phyloP scores from a whole-genome alignment of 495 filamentous ascomycete genomes.

The Neurospora sp. region DNA sequence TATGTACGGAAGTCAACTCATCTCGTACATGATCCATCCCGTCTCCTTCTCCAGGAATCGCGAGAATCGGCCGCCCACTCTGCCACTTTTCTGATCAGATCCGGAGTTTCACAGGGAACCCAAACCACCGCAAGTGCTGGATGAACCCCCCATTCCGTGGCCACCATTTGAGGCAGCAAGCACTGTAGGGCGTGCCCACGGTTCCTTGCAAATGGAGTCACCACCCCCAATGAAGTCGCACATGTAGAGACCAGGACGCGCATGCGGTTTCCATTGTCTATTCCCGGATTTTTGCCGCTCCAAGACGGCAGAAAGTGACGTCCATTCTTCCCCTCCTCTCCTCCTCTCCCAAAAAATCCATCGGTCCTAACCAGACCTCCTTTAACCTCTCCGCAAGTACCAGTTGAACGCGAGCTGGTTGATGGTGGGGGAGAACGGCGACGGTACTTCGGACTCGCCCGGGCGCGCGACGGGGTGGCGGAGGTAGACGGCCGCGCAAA shows the following conservation, averaged over 20 bases:
- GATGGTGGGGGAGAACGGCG: conserved; percentile 57
- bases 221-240: not conserved
- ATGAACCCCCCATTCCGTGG: too few species aligned
- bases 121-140: not conserved
- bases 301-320: not conserved
- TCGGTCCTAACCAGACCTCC: not conserved
- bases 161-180: not conserved
- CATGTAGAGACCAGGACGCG: not conserved
- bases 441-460: conserved; percentile 81
- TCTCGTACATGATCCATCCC: not conserved
- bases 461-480: conserved; percentile 89
- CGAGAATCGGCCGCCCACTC: not conserved
- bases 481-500: conserved; percentile 91
- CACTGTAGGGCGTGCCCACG: not conserved
- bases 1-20: not conserved
- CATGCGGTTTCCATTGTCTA: not conserved
- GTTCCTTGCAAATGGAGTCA: not conserved
- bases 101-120: not conserved
- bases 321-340: not conserved
- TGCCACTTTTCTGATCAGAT: not conserved
- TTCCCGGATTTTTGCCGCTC: not conserved
- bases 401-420: conserved; percentile 79
- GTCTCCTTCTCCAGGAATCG: not conserved
- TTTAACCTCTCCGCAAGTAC: conserved; percentile 80
- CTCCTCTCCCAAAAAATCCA: not conserved